Conservation (phyloP, 2,329 filamentous ascomycete species). For the Geosmithia morbida region DNA sequence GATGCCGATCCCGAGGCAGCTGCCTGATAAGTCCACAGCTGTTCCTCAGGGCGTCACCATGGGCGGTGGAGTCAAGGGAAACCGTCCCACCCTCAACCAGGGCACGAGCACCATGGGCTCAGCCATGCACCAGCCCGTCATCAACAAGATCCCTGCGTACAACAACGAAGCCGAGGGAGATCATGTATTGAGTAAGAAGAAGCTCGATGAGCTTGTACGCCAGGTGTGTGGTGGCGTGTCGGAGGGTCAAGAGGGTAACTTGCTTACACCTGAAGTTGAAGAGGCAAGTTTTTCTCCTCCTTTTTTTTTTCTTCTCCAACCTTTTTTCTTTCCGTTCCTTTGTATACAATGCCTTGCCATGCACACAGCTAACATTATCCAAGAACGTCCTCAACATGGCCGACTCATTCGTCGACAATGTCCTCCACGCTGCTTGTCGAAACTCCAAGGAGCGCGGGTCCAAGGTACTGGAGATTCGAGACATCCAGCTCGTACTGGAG, state of each 20-base stretch:
- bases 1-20: constrained; percentile 70
- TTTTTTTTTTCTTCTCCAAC: neutral
- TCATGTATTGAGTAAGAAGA: constrained; percentile 92
- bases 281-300: constrained; percentile 45
- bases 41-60: constrained; percentile 62
- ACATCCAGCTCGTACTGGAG: constrained; percentile 71
- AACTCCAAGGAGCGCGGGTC: constrained; percentile 88
- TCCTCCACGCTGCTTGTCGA: constrained; percentile 75
- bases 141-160: constrained; percentile 68
- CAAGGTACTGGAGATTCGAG: constrained; percentile 77
- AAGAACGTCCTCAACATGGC: constrained; percentile 79
- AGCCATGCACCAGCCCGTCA: constrained; percentile 75
- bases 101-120: constrained; percentile 66
- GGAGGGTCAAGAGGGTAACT: constrained; percentile 59
- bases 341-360: neutral
- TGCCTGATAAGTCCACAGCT: constrained; percentile 52
- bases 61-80: constrained; percentile 40
- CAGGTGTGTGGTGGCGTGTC: constrained; percentile 77
- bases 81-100: constrained; percentile 72
- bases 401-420: constrained; percentile 88
- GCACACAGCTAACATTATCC: constrained; percentile 5
- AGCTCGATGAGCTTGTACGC: constrained; percentile 85
- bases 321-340: no score
- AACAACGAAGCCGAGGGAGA: constrained; percentile 86
- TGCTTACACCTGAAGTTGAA: constrained; percentile 83